Conservation (phyloP, 345 rosid species). For the Gossypium raimondii region DNA sequence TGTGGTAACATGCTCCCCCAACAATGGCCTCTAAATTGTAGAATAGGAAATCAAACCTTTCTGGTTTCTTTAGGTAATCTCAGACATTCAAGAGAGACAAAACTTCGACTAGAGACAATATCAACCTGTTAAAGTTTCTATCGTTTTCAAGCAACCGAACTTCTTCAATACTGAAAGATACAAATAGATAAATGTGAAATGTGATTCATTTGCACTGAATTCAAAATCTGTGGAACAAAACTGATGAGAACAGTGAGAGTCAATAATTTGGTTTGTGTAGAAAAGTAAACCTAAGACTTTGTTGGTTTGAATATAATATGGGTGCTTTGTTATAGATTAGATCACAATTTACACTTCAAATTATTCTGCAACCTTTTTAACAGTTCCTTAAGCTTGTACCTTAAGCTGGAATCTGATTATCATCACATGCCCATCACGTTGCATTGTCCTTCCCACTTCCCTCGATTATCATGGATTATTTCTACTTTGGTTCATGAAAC, state of each 20-base stretch:
- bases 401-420: conserved; percentile 28
- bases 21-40: no score
- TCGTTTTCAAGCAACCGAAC: no score
- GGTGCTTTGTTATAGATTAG: background rate
- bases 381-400: background rate
- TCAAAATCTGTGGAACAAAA: no score
- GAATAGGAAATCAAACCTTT: no score
- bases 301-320: background rate
- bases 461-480: background rate
- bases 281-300: background rate
- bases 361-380: background rate
- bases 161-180: background rate
- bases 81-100: no score
- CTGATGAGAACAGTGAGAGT: background rate
- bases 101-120: no score
- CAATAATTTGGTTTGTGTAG: background rate
- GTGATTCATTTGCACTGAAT: no score
- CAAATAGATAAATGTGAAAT: background rate
- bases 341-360: background rate
- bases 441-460: conserved; percentile 17
- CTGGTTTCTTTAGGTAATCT: no score
- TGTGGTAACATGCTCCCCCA: no score
- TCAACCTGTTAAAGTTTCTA: no score
- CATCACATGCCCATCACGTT: conserved; percentile 30
- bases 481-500: background rate